These are phyloP conservation scores for Zymoseptoria ardabiliae DNA, from an alignment of 2,329 filamentous ascomycete species.

Conservation along the genomic window DNA sequence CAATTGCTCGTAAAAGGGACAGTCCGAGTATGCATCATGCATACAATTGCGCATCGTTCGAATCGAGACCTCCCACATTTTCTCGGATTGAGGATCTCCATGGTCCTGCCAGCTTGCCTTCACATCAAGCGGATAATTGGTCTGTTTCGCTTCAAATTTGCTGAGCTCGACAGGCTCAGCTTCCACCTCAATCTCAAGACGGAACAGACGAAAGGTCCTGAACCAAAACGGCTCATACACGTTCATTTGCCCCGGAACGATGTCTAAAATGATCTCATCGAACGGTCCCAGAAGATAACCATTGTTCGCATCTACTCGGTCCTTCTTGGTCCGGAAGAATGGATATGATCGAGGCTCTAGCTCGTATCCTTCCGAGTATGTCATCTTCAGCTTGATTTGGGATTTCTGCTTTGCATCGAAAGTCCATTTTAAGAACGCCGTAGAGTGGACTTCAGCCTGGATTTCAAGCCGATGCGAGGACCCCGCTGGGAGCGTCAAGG, in stretches of 20 bases:
- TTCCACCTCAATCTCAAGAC: conserved; percentile 26
- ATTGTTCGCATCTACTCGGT: conserved; percentile 29
- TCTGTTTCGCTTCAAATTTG: conserved; percentile 26
- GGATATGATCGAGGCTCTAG: conserved; percentile 31
- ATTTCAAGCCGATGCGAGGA: background rate
- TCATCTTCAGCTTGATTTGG: conserved; percentile 16
- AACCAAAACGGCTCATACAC: conserved; percentile 38
- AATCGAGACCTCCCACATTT: conserved; percentile 24
- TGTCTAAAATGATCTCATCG: conserved; percentile 29
- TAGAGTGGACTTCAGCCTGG: background rate
- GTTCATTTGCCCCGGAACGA: conserved; percentile 6
- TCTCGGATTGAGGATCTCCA: conserved; percentile 6
- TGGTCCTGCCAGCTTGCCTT: conserved; percentile 21
- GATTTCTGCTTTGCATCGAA: background rate
- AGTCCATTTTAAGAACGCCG: background rate
- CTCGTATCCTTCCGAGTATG: conserved; percentile 32
- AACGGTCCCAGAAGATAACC: conserved; percentile 33
- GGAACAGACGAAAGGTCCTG: conserved; percentile 33
- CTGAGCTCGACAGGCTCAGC: conserved; percentile 20
- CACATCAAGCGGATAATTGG: conserved; percentile 33
- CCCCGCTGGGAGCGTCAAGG: background rate
- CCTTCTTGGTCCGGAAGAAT: conserved; percentile 34
- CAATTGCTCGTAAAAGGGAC: conserved; percentile 27
- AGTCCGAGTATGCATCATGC: conserved; percentile 26
- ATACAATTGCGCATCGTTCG: conserved; percentile 32